Evolutionary conservation across 148 eudicot species (phyloP).

Genomic region (Fagopyrum homotropicum): DNA sequence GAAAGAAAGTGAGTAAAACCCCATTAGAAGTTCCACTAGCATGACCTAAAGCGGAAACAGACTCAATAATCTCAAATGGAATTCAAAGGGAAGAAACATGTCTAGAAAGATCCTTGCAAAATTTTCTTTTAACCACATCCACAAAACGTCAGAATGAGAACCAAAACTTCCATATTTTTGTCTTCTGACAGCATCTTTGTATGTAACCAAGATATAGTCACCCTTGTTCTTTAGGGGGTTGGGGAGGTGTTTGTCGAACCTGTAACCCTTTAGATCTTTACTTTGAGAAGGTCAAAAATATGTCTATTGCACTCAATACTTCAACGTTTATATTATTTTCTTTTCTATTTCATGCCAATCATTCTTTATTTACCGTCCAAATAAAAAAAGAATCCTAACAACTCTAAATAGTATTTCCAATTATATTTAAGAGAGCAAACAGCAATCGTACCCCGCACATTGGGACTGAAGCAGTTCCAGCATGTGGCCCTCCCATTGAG

Average conservation of each 20-base stretch:
- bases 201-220: too few species aligned
- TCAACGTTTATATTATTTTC: too few species aligned
- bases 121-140: neutral
- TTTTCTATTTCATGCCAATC: too few species aligned
- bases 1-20: neutral
- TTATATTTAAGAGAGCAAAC: neutral
- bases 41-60: neutral
- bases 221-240: too few species aligned
- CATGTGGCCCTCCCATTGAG: conserved; percentile 95
- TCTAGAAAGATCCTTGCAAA: neutral
- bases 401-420: too few species aligned
- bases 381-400: too few species aligned
- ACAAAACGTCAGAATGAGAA: neutral
- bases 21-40: neutral
- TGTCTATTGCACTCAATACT: too few species aligned
- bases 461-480: conserved; percentile 95
- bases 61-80: neutral
- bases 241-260: too few species aligned
- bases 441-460: conserved; percentile 68
- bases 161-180: neutral
- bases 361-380: too few species aligned
- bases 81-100: neutral
- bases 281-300: too few species aligned
- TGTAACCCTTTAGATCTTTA: too few species aligned
- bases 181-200: too few species aligned